Conservation (phyloP, 106 monocot species). For the Platanthera zijinensis region DNA sequence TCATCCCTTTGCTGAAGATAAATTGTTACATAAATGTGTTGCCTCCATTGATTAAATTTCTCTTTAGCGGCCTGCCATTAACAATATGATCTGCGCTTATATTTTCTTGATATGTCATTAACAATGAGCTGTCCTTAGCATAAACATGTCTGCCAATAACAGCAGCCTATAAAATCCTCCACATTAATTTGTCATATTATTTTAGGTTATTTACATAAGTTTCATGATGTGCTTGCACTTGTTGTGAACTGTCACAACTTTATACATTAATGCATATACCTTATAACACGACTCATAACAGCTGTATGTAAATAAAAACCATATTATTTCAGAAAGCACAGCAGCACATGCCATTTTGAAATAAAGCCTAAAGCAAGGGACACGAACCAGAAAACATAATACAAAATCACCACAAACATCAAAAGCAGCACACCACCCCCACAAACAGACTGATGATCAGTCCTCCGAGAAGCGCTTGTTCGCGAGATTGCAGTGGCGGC, state of each 20-base stretch:
- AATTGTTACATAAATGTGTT: background rate
- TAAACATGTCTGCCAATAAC: too few species aligned
- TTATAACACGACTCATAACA: too few species aligned
- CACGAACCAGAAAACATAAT: background rate
- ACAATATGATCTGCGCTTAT: too few species aligned
- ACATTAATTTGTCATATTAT: too few species aligned
- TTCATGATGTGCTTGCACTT: too few species aligned
- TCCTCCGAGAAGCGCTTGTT: conserved; percentile 39
- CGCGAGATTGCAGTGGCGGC: conserved; percentile 46
- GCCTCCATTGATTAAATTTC: background rate
- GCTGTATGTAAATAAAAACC: too few species aligned
- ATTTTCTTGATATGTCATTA: too few species aligned
- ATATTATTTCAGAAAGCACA: background rate
- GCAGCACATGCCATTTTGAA: background rate
- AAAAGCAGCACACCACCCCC: background rate
- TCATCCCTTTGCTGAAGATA: background rate
- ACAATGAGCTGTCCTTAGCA: too few species aligned
- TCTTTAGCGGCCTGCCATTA: background rate
- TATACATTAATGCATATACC: too few species aligned
- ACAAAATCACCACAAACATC: background rate
- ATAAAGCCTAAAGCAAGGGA: background rate
- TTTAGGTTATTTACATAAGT: too few species aligned
- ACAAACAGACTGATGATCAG: background rate
- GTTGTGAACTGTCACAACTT: too few species aligned
- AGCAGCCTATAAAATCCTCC: too few species aligned